phyloP scores from a whole-genome alignment of 768 basidiomycete genomes.

The Tephrocybe rancida region DNA sequence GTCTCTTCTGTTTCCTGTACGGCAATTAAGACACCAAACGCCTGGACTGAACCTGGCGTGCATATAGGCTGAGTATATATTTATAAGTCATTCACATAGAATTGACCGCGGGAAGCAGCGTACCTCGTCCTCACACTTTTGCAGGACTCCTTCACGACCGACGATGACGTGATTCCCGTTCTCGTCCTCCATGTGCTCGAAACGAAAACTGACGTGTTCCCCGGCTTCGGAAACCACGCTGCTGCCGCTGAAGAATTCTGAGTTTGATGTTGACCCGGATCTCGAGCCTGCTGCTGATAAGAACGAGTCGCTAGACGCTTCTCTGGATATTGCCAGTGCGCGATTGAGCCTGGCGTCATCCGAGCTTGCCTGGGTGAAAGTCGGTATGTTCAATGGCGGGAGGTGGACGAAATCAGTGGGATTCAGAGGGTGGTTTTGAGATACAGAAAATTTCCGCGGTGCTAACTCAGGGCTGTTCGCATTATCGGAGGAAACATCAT shows the following conservation, averaged over 20 bases:
- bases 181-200: slow-evolving; percentile 62
- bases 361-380: not conserved
- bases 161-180: slow-evolving; percentile 72
- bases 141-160: slow-evolving; percentile 67
- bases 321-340: slow-evolving; percentile 13
- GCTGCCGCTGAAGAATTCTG: slow-evolving; percentile 11
- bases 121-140: slow-evolving; percentile 79
- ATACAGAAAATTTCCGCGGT: not conserved
- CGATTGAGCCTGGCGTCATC: not conserved
- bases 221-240: slow-evolving; percentile 22
- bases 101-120: not conserved
- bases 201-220: slow-evolving; percentile 58
- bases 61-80: slow-evolving; percentile 62
- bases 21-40: slow-evolving; percentile 79
- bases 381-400: slow-evolving; percentile 29
- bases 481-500: not conserved
- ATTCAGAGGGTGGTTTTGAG: slow-evolving; percentile 32
- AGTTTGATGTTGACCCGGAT: slow-evolving; percentile 19
- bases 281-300: not conserved
- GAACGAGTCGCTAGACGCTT: slow-evolving; percentile 13
- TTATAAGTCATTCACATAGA: not conserved
- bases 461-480: not conserved
- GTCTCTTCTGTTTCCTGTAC: slow-evolving; percentile 61
- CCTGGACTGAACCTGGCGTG: slow-evolving; percentile 81
- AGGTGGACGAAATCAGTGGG: slow-evolving; percentile 46